Percentiles rank a stretch among this genome's conserved stretches.
phyloP scores from a whole-genome alignment of 768 basidiomycete genomes.

The Amanita polypyramis region DNA sequence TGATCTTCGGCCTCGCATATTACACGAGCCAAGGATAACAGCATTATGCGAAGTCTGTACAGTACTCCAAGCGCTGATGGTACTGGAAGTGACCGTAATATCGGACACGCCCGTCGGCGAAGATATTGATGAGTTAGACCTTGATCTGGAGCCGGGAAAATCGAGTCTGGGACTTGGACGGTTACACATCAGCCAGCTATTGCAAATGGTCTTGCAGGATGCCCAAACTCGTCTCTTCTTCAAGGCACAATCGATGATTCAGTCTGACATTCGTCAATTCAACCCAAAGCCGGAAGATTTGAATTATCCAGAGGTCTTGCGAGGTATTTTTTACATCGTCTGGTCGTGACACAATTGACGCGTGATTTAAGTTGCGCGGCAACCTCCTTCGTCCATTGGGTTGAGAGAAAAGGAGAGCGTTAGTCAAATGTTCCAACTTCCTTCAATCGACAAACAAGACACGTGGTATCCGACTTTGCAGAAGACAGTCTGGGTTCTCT shows the following conservation, averaged over 20 bases:
- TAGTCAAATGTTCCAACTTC: slow-evolving; percentile 58
- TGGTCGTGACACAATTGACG: neutral
- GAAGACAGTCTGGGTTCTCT: slow-evolving; percentile 86
- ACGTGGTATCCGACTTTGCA: slow-evolving; percentile 89
- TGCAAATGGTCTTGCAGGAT: slow-evolving; percentile 90
- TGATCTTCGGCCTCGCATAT: slow-evolving; percentile 88
- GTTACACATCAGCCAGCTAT: slow-evolving; percentile 70
- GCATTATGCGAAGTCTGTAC: slow-evolving; percentile 93
- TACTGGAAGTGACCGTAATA: slow-evolving; percentile 57
- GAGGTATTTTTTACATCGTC: slow-evolving; percentile 33
- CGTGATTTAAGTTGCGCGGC: slow-evolving; percentile 29
- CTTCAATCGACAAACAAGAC: slow-evolving; percentile 63
- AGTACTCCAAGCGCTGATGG: slow-evolving; percentile 92
- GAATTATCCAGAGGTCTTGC: slow-evolving; percentile 76
- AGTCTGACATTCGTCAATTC: slow-evolving; percentile 81
- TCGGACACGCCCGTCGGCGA: slow-evolving; percentile 20
- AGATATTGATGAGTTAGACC: slow-evolving; percentile 25
- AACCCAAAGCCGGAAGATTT: slow-evolving; percentile 70
- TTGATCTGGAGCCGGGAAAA: slow-evolving; percentile 24
- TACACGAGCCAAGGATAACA: slow-evolving; percentile 83
- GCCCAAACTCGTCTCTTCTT: slow-evolving; percentile 94
- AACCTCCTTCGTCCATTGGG: slow-evolving; percentile 31
- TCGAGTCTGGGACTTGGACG: slow-evolving; percentile 33
- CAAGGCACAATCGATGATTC: slow-evolving; percentile 88
- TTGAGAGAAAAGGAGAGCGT: slow-evolving; percentile 60